Conservation (phyloP, 2,329 filamentous ascomycete genomes). For the Trichoderma sp. region DNA sequence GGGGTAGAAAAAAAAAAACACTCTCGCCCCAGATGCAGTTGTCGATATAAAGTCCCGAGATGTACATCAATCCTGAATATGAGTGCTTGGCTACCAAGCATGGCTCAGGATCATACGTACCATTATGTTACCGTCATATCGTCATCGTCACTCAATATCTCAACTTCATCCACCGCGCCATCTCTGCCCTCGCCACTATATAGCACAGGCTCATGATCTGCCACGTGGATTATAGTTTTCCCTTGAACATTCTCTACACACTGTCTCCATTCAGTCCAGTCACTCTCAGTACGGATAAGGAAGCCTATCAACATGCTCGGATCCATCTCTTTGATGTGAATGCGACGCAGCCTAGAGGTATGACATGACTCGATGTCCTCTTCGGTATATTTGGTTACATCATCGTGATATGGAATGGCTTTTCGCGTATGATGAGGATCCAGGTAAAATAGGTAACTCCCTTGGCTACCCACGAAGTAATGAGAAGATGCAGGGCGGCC, state of each 20-base stretch:
- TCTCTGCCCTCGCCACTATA: constrained; percentile 61
- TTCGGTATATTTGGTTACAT: constrained; percentile 60
- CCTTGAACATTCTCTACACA: constrained; percentile 74
- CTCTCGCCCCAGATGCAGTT: neutral
- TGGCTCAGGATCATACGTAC: neutral
- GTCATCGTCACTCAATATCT: constrained; percentile 70
- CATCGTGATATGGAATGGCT: constrained; percentile 64
- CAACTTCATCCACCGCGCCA: constrained; percentile 84
- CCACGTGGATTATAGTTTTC: constrained; percentile 83
- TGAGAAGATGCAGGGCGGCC: constrained; percentile 87
- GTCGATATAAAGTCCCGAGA: neutral
- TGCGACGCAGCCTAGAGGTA: constrained; percentile 76
- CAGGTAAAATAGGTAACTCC: constrained; percentile 85
- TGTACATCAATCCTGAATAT: neutral
- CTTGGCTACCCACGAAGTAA: constrained; percentile 63
- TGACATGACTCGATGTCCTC: constrained; percentile 84
- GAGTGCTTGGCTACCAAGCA: neutral
- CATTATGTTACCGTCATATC: constrained; percentile 41
- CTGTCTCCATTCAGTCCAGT: constrained; percentile 82
- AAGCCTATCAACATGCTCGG: constrained; percentile 98
- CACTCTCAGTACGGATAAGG: constrained; percentile 76
- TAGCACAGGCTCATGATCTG: constrained; percentile 65
- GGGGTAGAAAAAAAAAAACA: neutral
- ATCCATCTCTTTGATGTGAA: constrained; percentile 92
- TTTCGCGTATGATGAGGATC: constrained; percentile 88